Base-by-base conservation (phyloP, 176 grass and related monocot genomes). In the Puya raimondii region DNA sequence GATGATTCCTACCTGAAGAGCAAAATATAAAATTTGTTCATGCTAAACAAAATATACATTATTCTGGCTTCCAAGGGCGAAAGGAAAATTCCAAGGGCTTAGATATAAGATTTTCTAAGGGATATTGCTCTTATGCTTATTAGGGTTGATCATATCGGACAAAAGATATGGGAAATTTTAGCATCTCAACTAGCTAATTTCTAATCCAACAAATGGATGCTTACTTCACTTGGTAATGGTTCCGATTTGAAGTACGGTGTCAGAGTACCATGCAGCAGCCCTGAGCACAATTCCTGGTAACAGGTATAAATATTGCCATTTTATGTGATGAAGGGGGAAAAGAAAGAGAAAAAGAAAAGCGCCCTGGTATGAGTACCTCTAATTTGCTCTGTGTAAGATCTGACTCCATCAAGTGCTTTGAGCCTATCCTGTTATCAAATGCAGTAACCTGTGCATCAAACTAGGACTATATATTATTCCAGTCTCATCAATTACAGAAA, bases 361-460 rank as follows among this genome's bases (percentile, higher is more conserved):
- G 21, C 52, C 17, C 12, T n/a, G 18, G 59, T 54, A 0, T 22
- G 16, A 50, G 11, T 85, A 91, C 85, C 80, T 79, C 67, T 72
- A 91, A 42, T 50, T 82, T 85, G 47, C 78, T 85, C 3, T 3
- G 12, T 2, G 81, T 88, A 70, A 88, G 75, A 72, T 91, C 89
- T 69, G 73, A 80, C 77, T 91, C 89, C 85, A 91, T 50, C 66
- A 91, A 65, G 75, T 85, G 83, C 64, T 91, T 91, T 23, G 79
- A 76, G 68, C 85, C 89, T 65, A 82, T 78, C 27, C 56, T 85
- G 9, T 78, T 88, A 80, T 88, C 79, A 80, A 91, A 91, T 82
- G 85, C 89, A 78, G 85, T 88, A 65, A 88, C 85, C 89, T 91
- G 79, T 23, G 61, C 9, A 50, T 53, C 63, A 80, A 80, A 72